phyloP scores from a whole-genome alignment of 805 yeast species.

The Barnettozyma populi region DNA sequence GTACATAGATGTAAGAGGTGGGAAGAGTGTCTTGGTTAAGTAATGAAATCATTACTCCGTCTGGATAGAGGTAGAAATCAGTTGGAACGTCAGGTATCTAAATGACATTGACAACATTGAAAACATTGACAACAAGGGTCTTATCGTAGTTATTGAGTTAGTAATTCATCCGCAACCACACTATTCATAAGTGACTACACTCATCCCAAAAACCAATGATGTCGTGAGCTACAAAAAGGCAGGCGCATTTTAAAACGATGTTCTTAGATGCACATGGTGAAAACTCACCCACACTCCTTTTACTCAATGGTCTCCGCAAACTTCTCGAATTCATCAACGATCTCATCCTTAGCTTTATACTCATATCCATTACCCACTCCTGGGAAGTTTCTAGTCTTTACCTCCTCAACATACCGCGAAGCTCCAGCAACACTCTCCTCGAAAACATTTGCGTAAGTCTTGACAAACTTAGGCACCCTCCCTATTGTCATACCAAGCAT shows the following conservation, averaged over 20 bases:
- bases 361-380: slow-evolving; percentile 46
- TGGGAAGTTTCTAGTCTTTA: slow-evolving; percentile 55
- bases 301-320: slow-evolving; percentile 13
- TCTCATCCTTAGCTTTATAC: slow-evolving; percentile 63
- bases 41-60: slow-evolving; percentile 7
- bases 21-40: slow-evolving; percentile 26
- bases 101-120: neutral
- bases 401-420: slow-evolving; percentile 52
- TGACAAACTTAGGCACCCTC: slow-evolving; percentile 66
- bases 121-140: too few species aligned
- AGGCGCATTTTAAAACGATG: neutral
- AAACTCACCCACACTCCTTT: neutral
- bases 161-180: too few species aligned
- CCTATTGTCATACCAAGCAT: slow-evolving; percentile 66
- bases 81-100: neutral
- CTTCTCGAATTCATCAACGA: slow-evolving; percentile 39
- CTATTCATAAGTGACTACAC: neutral
- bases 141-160: too few species aligned
- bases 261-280: neutral
- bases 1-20: slow-evolving; percentile 23
- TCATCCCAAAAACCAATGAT: neutral
- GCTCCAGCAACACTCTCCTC: slow-evolving; percentile 47
- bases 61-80: too few species aligned
- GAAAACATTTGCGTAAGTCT: slow-evolving; percentile 53
- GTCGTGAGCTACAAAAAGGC: too few species aligned